Evolutionary conservation across 2,329 filamentous ascomycete species (phyloP), one percentile per base, ranked within the genome.

Genomic region (Setomelanomma holmii): DNA sequence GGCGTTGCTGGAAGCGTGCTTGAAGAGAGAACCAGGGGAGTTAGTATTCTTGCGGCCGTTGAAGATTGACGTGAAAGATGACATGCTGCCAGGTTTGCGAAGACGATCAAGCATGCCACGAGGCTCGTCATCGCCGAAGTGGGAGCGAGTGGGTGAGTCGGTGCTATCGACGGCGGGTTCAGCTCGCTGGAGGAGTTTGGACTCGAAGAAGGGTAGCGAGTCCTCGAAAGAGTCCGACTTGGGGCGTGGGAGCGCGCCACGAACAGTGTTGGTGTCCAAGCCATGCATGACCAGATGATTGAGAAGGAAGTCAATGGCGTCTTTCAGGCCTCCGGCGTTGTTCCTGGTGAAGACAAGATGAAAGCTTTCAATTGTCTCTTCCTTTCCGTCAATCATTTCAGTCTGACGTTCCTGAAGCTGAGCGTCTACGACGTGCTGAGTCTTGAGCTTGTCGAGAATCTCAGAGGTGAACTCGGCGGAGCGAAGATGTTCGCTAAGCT

Each of bases 161-260:
- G 90, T 92, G 12, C 86, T 84, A 16, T 92, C 72, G 41, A 81
- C 83, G 1, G 90, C 85, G 4, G 89, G 85, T 30, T 93, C 92
- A 4, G 93, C 93, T 67, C 96, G 92, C 75, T 98, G 95, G 47
- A 99, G 84, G 40, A 99, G 84, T 79, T 97, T 98, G 2, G 93
- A 97, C 72, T 97, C 91, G 70, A 99, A 99, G 79, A 93, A 98
- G 51, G 93, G 93, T 45, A 98, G 83, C 6, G 93, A 96, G 66
- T 99, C 93, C 73, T 99, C 95, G 61, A 99, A 99, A 0, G 95
- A 97, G 75, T 99, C 95, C 1, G 95, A 98, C 79, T 98, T 97
- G 58, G 95, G 95, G n/a, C 95, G 89, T 17, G 93, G 92, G 60
- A 98, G 95, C n/a, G 91, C 88, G 45, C 95, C 95, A 75, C 96